phyloP scores from a whole-genome alignment of 345 rosid species.

The Eucalyptus sp. region DNA sequence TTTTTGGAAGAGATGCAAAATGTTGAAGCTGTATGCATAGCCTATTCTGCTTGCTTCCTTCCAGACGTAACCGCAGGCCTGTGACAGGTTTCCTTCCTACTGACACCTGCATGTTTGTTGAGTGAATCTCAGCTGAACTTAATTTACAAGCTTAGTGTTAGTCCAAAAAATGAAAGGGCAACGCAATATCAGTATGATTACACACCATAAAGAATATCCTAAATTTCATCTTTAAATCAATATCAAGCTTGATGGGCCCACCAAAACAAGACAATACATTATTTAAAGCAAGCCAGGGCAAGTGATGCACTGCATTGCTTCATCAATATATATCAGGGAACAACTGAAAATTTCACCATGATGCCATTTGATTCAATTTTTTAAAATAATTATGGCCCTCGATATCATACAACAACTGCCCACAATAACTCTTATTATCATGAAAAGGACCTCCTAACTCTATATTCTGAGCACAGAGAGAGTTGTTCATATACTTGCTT shows the following conservation, averaged over 20 bases:
- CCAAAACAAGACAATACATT: not conserved
- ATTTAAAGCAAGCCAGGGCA: not conserved
- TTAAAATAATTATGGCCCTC: not conserved
- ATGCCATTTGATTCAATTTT: not conserved
- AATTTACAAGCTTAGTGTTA: not conserved
- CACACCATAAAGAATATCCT: not conserved
- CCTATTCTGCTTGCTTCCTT: slow-evolving; percentile 51
- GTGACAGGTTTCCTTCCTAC: slow-evolving; percentile 73
- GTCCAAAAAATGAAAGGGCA: not conserved
- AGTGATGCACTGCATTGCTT: not conserved
- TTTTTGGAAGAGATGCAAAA: slow-evolving; percentile 55
- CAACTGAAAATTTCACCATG: not conserved
- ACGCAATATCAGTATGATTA: not conserved
- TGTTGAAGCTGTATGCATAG: slow-evolving; percentile 51
- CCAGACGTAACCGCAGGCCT: slow-evolving; percentile 41
- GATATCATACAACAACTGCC: not conserved
- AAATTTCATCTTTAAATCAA: not conserved
- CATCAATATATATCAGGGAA: not conserved
- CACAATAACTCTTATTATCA: not conserved
- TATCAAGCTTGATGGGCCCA: not conserved
- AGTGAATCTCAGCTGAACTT: not conserved
- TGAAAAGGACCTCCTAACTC: not conserved
- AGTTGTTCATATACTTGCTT: not conserved
- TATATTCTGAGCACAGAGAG: not conserved
- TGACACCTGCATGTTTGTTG: slow-evolving; percentile 26